These are phyloP conservation scores for Davidsoniella virescens DNA, from an alignment of 2,329 filamentous ascomycete species.

Conservation along the genomic window DNA sequence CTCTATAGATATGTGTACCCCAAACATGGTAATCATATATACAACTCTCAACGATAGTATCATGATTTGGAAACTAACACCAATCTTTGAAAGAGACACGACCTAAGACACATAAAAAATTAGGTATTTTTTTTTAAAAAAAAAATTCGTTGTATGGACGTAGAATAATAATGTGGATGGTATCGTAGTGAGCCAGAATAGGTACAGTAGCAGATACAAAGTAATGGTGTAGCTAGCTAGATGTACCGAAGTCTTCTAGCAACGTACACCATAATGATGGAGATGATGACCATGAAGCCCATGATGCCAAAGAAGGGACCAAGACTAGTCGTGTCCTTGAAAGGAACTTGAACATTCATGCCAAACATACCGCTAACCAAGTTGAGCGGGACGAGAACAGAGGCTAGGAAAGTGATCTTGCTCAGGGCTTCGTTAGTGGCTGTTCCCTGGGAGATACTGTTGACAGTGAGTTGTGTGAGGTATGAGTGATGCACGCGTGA, in stretches of 20 bases:
- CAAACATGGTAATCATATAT: no score
- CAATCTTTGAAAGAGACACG: no score
- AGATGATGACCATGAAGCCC: constrained; percentile 36
- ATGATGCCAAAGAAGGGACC: constrained; percentile 36
- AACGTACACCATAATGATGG: constrained; percentile 27
- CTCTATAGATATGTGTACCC: no score
- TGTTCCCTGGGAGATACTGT: constrained; percentile 77
- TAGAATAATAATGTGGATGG: no score
- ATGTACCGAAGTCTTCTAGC: constrained; percentile 33
- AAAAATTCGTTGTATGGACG: background rate
- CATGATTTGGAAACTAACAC: no score
- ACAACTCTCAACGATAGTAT: no score
- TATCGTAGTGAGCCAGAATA: no score
- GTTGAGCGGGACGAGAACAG: constrained; percentile 91
- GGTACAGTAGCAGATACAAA: no score
- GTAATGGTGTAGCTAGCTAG: constrained; percentile 16
- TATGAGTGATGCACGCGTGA: constrained; percentile 92
- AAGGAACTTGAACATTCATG: constrained; percentile 73
- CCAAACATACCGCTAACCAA: constrained; percentile 75
- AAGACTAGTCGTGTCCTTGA: constrained; percentile 34
- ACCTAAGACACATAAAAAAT: no score
- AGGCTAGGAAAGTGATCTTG: constrained; percentile 89
- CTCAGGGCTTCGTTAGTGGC: constrained; percentile 76
- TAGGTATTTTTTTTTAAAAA: background rate
- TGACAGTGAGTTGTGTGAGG: constrained; percentile 81